Conservation (phyloP, 176 grass and related monocot species). For the Oryza rufipogon region DNA sequence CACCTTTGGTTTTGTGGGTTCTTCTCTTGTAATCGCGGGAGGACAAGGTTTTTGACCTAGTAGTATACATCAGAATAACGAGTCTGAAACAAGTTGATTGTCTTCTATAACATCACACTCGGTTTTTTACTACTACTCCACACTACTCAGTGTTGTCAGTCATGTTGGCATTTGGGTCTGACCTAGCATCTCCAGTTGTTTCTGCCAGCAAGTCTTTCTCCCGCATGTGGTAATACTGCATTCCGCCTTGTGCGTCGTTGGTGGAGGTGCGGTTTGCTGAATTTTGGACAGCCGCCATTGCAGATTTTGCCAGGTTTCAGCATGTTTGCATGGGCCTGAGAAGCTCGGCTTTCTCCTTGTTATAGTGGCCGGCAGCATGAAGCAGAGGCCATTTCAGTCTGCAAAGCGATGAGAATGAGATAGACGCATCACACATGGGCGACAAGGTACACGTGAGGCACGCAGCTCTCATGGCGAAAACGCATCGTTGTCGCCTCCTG, state of each 20-base stretch:
- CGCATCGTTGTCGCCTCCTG: not conserved
- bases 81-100: not conserved
- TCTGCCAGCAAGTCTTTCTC: not conserved
- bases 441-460: not conserved
- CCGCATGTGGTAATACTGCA: no score
- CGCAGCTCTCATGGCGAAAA: not conserved
- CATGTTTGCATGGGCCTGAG: no score
- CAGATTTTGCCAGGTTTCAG: no score
- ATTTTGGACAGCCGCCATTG: no score
- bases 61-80: slow-evolving; percentile 27
- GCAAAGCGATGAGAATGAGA: not conserved
- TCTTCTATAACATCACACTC: not conserved
- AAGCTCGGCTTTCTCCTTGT: no score
- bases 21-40: slow-evolving; percentile 1
- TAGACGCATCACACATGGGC: no score
- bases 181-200: not conserved
- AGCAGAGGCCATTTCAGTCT: no score
- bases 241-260: no score
- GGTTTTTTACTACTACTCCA: not conserved
- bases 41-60: not conserved
- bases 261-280: no score
- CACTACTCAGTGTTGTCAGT: not conserved
- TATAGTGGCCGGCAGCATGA: no score
- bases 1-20: slow-evolving; percentile 27
- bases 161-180: not conserved